Percentiles rank a stretch among this genome's conserved stretches.
These are phyloP conservation scores for Heterobasidion irregulare DNA, from an alignment of 1,284 basidiomycete species.

Conservation along the genomic window DNA sequence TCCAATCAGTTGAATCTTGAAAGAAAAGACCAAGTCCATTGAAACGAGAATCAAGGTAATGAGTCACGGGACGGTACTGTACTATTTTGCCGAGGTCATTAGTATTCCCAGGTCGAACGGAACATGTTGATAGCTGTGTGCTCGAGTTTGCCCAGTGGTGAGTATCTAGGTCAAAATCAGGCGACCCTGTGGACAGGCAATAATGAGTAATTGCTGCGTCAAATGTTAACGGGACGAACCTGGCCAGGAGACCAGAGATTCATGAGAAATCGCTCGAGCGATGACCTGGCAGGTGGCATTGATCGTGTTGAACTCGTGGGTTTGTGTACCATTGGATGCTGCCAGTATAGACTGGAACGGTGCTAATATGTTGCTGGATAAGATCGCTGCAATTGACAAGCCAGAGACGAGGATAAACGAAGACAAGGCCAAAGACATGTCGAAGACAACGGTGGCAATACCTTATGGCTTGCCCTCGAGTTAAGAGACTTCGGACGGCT, in stretches of 20 bases:
- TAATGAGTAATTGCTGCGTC: neutral
- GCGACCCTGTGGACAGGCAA: neutral
- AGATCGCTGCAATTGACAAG: neutral
- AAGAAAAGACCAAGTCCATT: neutral
- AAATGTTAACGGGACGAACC: neutral
- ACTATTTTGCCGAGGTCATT: conserved; percentile 3
- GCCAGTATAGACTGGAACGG: neutral
- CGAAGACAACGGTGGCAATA: neutral
- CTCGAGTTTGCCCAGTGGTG: conserved; percentile 22
- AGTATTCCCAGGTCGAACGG: conserved; percentile 10
- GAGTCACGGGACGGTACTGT: neutral
- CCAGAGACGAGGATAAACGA: neutral
- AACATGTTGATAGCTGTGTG: conserved; percentile 13
- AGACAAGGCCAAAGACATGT: neutral
- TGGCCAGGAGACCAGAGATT: neutral
- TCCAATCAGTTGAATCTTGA: conserved; percentile 36
- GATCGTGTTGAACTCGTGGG: neutral
- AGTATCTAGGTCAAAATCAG: conserved; percentile 13
- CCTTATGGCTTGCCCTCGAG: too few relatives aligned
- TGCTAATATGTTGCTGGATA: neutral
- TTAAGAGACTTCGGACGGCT: too few relatives aligned
- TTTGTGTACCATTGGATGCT: neutral
- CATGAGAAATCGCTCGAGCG: neutral
- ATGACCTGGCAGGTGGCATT: neutral
- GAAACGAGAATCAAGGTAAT: neutral